Evolutionary conservation across 805 yeast species (phyloP).

Genomic region (Candida boidinii): DNA sequence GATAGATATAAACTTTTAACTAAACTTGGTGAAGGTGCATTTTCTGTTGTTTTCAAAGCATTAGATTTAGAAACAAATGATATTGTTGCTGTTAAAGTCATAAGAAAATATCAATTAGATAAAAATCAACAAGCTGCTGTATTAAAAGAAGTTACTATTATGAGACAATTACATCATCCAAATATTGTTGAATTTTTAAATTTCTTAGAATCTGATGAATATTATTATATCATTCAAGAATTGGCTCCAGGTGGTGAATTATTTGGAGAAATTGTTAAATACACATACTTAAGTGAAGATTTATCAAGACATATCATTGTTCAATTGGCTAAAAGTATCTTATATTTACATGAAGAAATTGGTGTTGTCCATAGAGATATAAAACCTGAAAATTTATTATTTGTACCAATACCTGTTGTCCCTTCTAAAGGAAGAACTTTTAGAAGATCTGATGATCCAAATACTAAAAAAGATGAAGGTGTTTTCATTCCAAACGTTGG

Average conservation of each 20-base stretch:
- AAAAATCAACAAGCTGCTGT: slow-evolving; percentile 57
- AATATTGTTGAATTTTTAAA: slow-evolving; percentile 59
- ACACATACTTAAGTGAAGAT: slow-evolving; percentile 68
- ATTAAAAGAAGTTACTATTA: slow-evolving; percentile 69
- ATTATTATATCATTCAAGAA: slow-evolving; percentile 67
- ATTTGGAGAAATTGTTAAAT: slow-evolving; percentile 70
- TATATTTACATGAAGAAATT: slow-evolving; percentile 61
- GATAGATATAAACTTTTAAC: slow-evolving; percentile 34
- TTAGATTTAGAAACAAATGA: slow-evolving; percentile 27
- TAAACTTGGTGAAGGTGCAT: slow-evolving; percentile 55
- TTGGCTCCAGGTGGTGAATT: slow-evolving; percentile 72
- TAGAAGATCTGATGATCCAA: slow-evolving; percentile 61
- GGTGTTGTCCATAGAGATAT: slow-evolving; percentile 82
- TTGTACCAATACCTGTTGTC: slow-evolving; percentile 45
- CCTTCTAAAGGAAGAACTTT: slow-evolving; percentile 31
- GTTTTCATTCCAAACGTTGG: slow-evolving; percentile 72
- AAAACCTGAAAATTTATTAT: slow-evolving; percentile 72
- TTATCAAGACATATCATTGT: slow-evolving; percentile 63
- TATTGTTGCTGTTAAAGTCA: slow-evolving; percentile 47
- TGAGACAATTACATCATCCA: slow-evolving; percentile 56
- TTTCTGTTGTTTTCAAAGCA: slow-evolving; percentile 46
- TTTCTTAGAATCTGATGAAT: slow-evolving; percentile 52
- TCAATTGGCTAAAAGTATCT: slow-evolving; percentile 62
- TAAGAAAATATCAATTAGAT: slow-evolving; percentile 64
- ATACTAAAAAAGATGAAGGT: slow-evolving; percentile 79